A percentile compares a stretch with the other conserved stretches of the same genome.
Conservation (phyloP, 1,139 yeast genomes). For the Yamadazyma triangularis region DNA sequence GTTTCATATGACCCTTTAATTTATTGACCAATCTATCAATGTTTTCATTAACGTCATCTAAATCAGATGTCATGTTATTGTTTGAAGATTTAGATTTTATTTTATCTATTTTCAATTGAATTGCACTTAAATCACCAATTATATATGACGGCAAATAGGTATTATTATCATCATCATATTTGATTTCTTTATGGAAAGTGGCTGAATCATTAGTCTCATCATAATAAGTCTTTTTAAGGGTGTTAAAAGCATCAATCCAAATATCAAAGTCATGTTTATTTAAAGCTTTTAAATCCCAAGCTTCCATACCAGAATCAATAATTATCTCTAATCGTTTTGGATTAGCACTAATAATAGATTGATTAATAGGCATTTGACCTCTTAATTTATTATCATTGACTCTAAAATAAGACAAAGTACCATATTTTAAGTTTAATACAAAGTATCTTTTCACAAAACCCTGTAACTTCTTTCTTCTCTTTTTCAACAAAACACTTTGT, state of each 20-base stretch:
- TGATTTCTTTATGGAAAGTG: slow-evolving; percentile 9
- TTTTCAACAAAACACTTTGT: slow-evolving; percentile 73
- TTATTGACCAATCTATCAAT: slow-evolving; percentile 15
- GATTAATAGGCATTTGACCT: slow-evolving; percentile 87
- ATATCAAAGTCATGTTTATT: slow-evolving; percentile 62
- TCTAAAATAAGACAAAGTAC: slow-evolving; percentile 77
- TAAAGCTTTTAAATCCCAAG: slow-evolving; percentile 81
- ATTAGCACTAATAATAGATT: slow-evolving; percentile 79
- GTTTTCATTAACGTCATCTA: slow-evolving; percentile 14
- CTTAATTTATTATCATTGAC: slow-evolving; percentile 67
- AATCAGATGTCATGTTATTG: slow-evolving; percentile 2
- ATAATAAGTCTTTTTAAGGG: slow-evolving; percentile 27
- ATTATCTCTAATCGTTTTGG: slow-evolving; percentile 64
- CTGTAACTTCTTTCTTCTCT: slow-evolving; percentile 70
- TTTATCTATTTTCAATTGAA: slow-evolving; percentile 19
- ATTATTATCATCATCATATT: slow-evolving; percentile 4
- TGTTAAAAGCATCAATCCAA: slow-evolving; percentile 79
- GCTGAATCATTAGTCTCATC: slow-evolving; percentile 8
- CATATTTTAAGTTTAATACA: slow-evolving; percentile 74
- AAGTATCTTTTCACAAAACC: slow-evolving; percentile 86
- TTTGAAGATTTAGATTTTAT: slow-evolving; percentile 8
- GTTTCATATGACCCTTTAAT: slow-evolving; percentile 8
- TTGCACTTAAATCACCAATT: slow-evolving; percentile 13
- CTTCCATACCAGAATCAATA: slow-evolving; percentile 93
- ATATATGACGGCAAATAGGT: slow-evolving; percentile 5